These are phyloP conservation scores for Globisporangium cystogenes DNA, from an alignment of 352 stramenopile species.

Conservation along the genomic window DNA sequence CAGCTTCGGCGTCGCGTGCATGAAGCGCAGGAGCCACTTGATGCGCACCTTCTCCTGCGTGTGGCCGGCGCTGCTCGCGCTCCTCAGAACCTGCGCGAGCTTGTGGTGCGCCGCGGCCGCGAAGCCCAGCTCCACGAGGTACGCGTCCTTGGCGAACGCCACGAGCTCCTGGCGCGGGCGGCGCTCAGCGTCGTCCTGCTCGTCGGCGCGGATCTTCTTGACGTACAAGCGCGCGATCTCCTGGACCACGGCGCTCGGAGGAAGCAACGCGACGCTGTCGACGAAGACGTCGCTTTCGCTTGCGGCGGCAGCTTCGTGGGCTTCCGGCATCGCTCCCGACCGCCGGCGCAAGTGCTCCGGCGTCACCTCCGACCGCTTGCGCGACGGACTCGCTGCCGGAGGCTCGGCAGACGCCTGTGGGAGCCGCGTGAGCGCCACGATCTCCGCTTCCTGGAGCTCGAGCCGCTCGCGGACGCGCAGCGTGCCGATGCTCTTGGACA, in stretches of 20 bases:
- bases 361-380: neutral
- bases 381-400: neutral
- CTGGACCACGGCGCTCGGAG: slow-evolving; percentile 28
- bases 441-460: slow-evolving; percentile 29
- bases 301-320: neutral
- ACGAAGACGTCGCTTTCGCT: neutral
- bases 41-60: slow-evolving; percentile 43
- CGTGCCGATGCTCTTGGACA: slow-evolving; percentile 27
- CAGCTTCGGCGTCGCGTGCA: slow-evolving; percentile 19
- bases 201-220: slow-evolving; percentile 45
- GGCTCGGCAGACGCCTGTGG: neutral
- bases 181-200: slow-evolving; percentile 22
- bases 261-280: slow-evolving; percentile 1
- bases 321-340: neutral
- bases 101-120: slow-evolving; percentile 50
- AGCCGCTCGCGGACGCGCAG: slow-evolving; percentile 32
- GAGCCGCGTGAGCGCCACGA: slow-evolving; percentile 8
- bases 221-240: slow-evolving; percentile 64
- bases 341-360: no score
- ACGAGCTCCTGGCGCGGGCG: slow-evolving; percentile 36
- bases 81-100: slow-evolving; percentile 34
- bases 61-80: slow-evolving; percentile 31
- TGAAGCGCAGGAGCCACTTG: slow-evolving; percentile 64
- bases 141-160: slow-evolving; percentile 52
- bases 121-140: slow-evolving; percentile 63